A percentile compares a stretch with the other conserved stretches of the same genome.
Evolutionary conservation across 2,329 filamentous ascomycete genomes (phyloP).

Genomic region (Chaetomium sp.): DNA sequence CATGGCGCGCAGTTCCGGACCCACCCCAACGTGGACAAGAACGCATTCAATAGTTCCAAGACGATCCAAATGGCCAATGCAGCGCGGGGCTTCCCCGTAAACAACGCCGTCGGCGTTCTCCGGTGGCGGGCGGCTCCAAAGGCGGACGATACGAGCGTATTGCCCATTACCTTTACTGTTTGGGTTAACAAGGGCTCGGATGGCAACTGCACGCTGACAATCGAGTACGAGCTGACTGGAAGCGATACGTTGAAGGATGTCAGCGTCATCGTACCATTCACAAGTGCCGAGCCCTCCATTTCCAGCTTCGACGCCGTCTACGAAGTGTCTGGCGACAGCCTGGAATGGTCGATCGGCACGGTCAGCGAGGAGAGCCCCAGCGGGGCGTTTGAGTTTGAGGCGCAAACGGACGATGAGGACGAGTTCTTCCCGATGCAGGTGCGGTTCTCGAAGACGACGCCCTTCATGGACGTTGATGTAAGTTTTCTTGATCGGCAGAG

Average conservation of each 20-base stretch:
- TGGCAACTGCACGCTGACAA: conserved; percentile 82
- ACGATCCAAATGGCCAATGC: conserved; percentile 88
- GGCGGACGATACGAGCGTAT: conserved; percentile 74
- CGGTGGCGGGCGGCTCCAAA: conserved; percentile 88
- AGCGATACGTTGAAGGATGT: conserved; percentile 80
- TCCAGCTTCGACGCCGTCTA: conserved; percentile 94
- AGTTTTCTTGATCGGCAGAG: conserved; percentile 45
- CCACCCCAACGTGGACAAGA: conserved; percentile 94
- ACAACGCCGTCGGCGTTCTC: conserved; percentile 89
- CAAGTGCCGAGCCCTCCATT: conserved; percentile 80
- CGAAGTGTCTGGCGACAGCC: conserved; percentile 85
- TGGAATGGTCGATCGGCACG: conserved; percentile 91
- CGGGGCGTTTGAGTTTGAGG: conserved; percentile 95
- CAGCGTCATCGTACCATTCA: conserved; percentile 83
- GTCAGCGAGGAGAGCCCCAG: conserved; percentile 80
- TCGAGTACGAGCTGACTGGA: conserved; percentile 93
- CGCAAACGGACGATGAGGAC: conserved; percentile 80
- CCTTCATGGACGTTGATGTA: conserved; percentile 93
- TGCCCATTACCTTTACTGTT: conserved; percentile 94
- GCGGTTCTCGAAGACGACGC: conserved; percentile 80
- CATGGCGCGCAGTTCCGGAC: conserved; percentile 90
- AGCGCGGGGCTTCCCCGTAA: conserved; percentile 86
- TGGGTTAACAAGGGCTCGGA: conserved; percentile 91
- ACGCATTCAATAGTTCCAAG: conserved; percentile 79
- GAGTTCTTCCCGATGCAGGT: conserved; percentile 99